Base-by-base conservation (phyloP, 2,329 filamentous ascomycete genomes). In the Apiospora saccharicola region DNA sequence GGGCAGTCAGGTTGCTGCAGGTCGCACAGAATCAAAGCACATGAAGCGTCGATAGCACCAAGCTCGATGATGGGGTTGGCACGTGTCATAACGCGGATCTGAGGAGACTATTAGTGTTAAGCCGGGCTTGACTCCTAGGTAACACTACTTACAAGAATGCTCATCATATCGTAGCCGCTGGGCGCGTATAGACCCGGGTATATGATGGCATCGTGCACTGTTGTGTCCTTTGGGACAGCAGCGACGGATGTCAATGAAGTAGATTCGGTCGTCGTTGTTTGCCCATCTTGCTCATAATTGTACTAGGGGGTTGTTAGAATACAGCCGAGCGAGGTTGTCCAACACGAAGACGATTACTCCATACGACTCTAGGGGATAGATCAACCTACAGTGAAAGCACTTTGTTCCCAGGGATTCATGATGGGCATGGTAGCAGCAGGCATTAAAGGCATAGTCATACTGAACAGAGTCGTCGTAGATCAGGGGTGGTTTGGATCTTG, bases 21-120 rank as follows among this genome's bases (percentile, higher is more conserved):
- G 80, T 97, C 94, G 82, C 94, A 96, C 53, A 98, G 88, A 24
- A 96, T 89, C 75, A 97, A 91, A 2, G 94, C 92, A 78, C 94
- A 96, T 1, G 94, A 96, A 75, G 94, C 86, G 81, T 97, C 95
- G 46, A 98, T 91, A 0, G 93, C 89, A 8, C 94, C 95, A 57
- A 97, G 91, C 68, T 94, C 89, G 76, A 97, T 91, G 76, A 92
- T 87, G 0, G 94, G 93, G 73, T 94, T 91, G 22, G 91, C 90
- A 72, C 94, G 87, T 24, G 88, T 89, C 47, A 91, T 90, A 34
- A 97, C 90, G 68, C 91, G 89, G 81, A 86, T 79, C 86, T 88
- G 72, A 22, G 46, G 34, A 22, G 6, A 74, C 77, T 72, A 26
- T 57, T 67, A 68, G 67, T 69, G 53, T 37, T 34, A 61, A 22